phyloP scores from a whole-genome alignment of 148 eudicot species.

The Amaranthus hypochondriacus region DNA sequence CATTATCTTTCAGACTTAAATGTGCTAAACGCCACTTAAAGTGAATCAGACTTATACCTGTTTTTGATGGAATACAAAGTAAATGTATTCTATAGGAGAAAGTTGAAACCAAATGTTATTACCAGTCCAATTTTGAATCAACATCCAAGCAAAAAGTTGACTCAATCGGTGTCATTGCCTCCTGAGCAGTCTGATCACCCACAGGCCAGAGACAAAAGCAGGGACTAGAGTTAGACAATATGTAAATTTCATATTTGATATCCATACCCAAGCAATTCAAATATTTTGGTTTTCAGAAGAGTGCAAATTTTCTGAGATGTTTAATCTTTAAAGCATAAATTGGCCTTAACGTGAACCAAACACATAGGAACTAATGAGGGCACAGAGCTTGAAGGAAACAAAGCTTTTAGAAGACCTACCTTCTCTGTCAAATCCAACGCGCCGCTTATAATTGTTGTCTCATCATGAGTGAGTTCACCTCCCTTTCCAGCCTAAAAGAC shows the following conservation, averaged over 20 bases:
- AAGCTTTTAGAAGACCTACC: conserved; percentile 21
- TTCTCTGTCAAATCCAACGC: conserved; percentile 74
- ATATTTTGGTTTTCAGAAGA: too few species aligned
- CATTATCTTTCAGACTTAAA: too few species aligned
- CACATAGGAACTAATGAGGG: background rate
- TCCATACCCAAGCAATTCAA: background rate
- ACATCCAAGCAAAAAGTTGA: conserved; percentile 94
- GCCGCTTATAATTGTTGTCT: conserved; percentile 96
- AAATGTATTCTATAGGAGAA: background rate
- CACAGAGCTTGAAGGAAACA: background rate
- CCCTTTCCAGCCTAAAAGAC: conserved; percentile 80
- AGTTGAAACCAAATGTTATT: conserved; percentile 13
- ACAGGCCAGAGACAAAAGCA: conserved; percentile 9
- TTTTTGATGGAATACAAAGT: too few species aligned
- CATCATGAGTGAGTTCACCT: conserved; percentile 96
- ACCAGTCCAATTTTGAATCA: conserved; percentile 94
- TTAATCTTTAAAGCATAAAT: too few species aligned
- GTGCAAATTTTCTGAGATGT: too few species aligned
- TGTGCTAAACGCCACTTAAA: too few species aligned
- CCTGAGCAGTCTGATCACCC: conserved; percentile 79
- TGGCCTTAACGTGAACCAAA: too few species aligned
- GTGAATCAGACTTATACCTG: too few species aligned
- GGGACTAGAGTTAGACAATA: background rate
- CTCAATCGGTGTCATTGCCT: conserved; percentile 99
- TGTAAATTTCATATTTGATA: background rate